Evolutionary conservation across 1,139 yeast species (phyloP).

Genomic region (Yueomyces sp.): DNA sequence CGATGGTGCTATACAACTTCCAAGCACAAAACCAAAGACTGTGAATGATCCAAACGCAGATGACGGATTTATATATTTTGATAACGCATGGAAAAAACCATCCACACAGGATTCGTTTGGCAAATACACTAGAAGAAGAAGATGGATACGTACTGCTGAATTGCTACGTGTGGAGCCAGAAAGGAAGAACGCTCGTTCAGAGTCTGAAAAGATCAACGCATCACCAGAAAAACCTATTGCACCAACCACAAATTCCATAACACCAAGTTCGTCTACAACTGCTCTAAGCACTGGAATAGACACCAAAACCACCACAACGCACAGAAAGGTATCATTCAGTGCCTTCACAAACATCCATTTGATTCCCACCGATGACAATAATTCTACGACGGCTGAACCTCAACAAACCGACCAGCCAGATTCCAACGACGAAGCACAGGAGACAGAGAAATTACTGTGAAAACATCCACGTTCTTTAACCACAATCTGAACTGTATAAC

Average conservation of each 20-base stretch:
- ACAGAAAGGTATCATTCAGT: conserved; percentile 20
- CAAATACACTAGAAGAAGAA: conserved; percentile 82
- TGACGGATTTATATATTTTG: conserved; percentile 82
- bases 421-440: no score
- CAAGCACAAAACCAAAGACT: conserved; percentile 53
- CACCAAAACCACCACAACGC: neutral
- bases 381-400: no score
- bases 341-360: conserved; percentile 17
- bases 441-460: no score
- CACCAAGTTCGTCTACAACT: neutral
- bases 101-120: conserved; percentile 79
- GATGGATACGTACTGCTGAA: conserved; percentile 95
- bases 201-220: neutral
- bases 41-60: conserved; percentile 67
- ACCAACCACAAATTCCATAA: neutral
- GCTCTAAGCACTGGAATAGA: neutral
- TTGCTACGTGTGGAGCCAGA: conserved; percentile 22
- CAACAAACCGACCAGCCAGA: no score
- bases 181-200: neutral
- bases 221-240: neutral
- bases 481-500: no score
- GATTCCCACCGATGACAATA: conserved; percentile 7
- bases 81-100: conserved; percentile 91
- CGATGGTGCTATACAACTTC: conserved; percentile 69
- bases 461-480: no score